phyloP scores from a whole-genome alignment of 2,329 filamentous ascomycete genomes.

The Diaporthe destruens region DNA sequence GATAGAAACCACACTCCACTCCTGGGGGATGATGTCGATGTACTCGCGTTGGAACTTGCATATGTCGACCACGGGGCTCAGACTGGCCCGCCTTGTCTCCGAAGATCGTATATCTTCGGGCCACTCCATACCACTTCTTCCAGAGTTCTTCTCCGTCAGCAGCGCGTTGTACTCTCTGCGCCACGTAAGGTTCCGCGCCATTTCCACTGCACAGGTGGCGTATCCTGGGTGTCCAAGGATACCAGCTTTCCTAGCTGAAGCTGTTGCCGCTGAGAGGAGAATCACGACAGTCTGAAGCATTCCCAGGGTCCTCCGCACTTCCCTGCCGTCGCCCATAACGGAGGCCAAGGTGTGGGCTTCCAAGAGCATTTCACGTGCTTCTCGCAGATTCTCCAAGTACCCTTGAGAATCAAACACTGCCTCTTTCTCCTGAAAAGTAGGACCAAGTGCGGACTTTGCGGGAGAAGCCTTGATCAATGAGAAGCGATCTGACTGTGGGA shows the following conservation, averaged over 20 bases:
- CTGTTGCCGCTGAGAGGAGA: slow-evolving; percentile 72
- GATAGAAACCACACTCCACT: slow-evolving; percentile 89
- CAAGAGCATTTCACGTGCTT: slow-evolving; percentile 75
- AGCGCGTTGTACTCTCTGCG: slow-evolving; percentile 72
- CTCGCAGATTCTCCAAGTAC: slow-evolving; percentile 71
- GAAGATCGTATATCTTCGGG: slow-evolving; percentile 50
- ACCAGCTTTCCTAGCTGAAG: slow-evolving; percentile 55
- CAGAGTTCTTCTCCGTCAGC: slow-evolving; percentile 59
- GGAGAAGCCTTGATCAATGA: slow-evolving; percentile 52
- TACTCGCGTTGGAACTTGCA: slow-evolving; percentile 81
- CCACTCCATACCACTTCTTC: slow-evolving; percentile 52
- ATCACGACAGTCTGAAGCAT: slow-evolving; percentile 75
- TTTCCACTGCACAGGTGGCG: slow-evolving; percentile 74
- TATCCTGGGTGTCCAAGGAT: slow-evolving; percentile 65
- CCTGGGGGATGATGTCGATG: slow-evolving; percentile 83
- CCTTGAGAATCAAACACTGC: slow-evolving; percentile 49
- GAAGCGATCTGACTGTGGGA: slow-evolving; percentile 51
- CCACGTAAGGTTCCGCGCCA: slow-evolving; percentile 77
- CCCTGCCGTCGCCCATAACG: slow-evolving; percentile 66
- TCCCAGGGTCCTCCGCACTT: slow-evolving; percentile 73
- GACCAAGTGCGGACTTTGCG: slow-evolving; percentile 44
- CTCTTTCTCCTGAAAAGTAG: slow-evolving; percentile 26
- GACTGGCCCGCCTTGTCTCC: slow-evolving; percentile 56
- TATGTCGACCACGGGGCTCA: slow-evolving; percentile 65
- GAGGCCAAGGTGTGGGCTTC: slow-evolving; percentile 72